Evolutionary conservation across 2,329 filamentous ascomycete species (phyloP).

Genomic region (Penicillium expansum): DNA sequence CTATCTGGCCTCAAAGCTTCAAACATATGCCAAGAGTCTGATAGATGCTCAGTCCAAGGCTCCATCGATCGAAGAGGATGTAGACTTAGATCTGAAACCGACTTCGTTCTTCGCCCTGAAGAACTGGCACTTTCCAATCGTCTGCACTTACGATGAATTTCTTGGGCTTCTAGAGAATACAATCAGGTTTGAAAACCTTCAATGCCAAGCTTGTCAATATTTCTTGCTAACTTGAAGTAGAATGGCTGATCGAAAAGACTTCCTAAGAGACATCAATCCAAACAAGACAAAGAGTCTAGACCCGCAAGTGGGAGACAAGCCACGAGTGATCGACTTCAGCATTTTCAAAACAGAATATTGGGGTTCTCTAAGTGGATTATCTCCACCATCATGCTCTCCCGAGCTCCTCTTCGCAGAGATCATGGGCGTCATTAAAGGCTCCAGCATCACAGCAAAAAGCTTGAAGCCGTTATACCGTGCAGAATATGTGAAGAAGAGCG

Average conservation of each 20-base stretch:
- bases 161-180: conserved; percentile 24
- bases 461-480: conserved; percentile 18
- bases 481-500: conserved; percentile 23
- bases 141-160: conserved; percentile 32
- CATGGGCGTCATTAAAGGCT: conserved; percentile 33
- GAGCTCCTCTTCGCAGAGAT: conserved; percentile 32
- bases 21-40: conserved; percentile 23
- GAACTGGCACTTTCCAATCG: conserved; percentile 27
- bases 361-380: conserved; percentile 15
- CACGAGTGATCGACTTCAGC: conserved; percentile 24
- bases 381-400: conserved; percentile 16
- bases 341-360: conserved; percentile 31
- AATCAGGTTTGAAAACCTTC: neutral
- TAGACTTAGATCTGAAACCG: neutral
- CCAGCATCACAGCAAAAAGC: conserved; percentile 11
- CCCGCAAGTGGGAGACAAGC: neutral
- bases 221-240: conserved; percentile 6
- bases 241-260: conserved; percentile 16
- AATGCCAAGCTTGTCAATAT: no score
- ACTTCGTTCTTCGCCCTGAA: conserved; percentile 19
- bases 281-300: neutral
- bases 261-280: neutral
- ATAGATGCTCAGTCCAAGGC: conserved; percentile 20
- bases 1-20: conserved; percentile 29
- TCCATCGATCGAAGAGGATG: neutral